A percentile compares a stretch with the other conserved stretches of the same genome.
Conservation (phyloP, 1,284 basidiomycete genomes). For the Takashimella tepidaria region DNA sequence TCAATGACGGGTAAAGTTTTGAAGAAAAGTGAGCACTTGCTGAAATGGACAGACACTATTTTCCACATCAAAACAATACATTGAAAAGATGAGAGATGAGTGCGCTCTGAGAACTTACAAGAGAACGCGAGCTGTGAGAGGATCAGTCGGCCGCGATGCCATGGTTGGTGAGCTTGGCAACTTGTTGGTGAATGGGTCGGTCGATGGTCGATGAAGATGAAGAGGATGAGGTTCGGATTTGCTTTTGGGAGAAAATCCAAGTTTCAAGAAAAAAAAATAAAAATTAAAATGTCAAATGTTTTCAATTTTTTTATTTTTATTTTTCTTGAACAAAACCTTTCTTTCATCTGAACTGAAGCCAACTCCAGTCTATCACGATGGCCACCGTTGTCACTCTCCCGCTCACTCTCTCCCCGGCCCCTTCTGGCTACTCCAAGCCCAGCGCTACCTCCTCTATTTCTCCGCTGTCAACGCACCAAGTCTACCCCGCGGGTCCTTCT, state of each 20-base stretch:
- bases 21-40: background rate
- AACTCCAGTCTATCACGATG: constrained; percentile 38
- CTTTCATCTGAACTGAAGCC: too few relatives aligned
- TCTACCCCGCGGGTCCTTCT: constrained; percentile 78
- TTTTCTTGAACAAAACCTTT: constrained; percentile 3
- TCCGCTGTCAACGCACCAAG: constrained; percentile 46
- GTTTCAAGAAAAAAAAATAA: background rate
- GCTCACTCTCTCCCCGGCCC: constrained; percentile 43
- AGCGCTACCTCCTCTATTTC: constrained; percentile 38
- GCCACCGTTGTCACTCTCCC: constrained; percentile 43
- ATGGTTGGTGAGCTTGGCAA: background rate
- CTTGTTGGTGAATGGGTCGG: background rate
- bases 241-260: constrained; percentile 1
- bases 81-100: background rate
- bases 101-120: constrained; percentile 32
- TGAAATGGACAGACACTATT: too few relatives aligned
- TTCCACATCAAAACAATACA: background rate
- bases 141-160: background rate
- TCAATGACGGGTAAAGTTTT: background rate
- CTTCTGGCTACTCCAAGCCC: constrained; percentile 43
- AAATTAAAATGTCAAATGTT: background rate
- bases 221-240: background rate
- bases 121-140: constrained; percentile 9
- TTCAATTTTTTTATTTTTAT: background rate
- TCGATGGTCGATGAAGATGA: background rate